Percentiles rank a stretch among this genome's conserved stretches.
Evolutionary conservation across 2,329 filamentous ascomycete species (phyloP).

Genomic region (Biscogniauxia sp.): DNA sequence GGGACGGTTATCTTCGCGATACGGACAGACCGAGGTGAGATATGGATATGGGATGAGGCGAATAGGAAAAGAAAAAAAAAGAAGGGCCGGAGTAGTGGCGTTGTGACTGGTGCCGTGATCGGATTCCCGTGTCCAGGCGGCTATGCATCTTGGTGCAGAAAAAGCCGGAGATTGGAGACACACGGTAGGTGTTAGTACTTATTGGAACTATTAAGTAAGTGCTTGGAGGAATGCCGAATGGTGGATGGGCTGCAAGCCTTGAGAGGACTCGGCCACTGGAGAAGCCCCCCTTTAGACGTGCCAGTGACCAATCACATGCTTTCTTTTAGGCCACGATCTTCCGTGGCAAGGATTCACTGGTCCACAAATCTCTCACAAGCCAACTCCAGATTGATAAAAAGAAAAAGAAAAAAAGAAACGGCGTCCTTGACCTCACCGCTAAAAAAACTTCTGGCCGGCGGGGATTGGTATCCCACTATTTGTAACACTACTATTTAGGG

Average conservation of each 20-base stretch:
- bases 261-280: background rate
- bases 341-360: slow-evolving; percentile 20
- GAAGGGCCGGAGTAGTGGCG: background rate
- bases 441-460: slow-evolving; percentile 9
- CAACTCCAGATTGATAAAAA: slow-evolving; percentile 12
- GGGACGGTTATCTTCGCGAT: background rate
- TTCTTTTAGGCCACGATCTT: slow-evolving; percentile 17
- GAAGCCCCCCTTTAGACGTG: background rate
- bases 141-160: background rate
- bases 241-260: background rate
- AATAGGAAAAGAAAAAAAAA: background rate
- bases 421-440: slow-evolving; percentile 14
- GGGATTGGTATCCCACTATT: background rate
- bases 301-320: slow-evolving; percentile 9
- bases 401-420: background rate
- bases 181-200: no score
- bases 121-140: background rate
- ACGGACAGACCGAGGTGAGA: background rate
- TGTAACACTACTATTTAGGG: background rate
- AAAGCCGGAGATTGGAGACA: background rate
- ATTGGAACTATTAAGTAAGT: background rate
- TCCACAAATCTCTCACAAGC: slow-evolving; percentile 11
- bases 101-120: background rate
- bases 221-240: slow-evolving; percentile 1
- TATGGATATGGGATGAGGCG: background rate